phyloP scores from a whole-genome alignment of 176 grass and related monocot genomes.

The Musa acuminata region DNA sequence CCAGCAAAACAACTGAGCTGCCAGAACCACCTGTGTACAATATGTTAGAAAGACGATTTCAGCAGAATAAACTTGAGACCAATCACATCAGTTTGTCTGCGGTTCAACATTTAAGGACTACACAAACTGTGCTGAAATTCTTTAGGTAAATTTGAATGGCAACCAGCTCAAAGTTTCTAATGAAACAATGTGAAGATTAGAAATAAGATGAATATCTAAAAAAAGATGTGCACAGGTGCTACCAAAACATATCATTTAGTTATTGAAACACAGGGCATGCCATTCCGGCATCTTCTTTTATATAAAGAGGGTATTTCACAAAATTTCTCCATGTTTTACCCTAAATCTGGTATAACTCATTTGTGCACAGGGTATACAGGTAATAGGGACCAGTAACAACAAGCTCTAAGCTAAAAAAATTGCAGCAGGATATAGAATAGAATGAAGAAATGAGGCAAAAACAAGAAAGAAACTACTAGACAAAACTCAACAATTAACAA shows the following conservation, averaged over 20 bases:
- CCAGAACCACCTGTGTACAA: conserved; percentile 53
- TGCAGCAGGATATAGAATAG: not conserved
- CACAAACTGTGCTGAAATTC: no score
- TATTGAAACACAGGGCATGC: no score
- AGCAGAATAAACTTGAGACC: not conserved
- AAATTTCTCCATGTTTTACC: not conserved
- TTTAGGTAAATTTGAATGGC: no score
- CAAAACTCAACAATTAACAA: not conserved
- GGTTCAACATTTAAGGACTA: not conserved
- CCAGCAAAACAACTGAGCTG: conserved; percentile 62
- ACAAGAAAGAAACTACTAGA: not conserved
- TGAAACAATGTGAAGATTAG: no score
- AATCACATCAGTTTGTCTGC: not conserved
- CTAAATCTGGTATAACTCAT: not conserved
- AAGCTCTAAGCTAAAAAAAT: not conserved
- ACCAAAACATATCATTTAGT: no score
- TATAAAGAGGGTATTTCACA: not conserved
- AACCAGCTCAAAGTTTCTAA: no score
- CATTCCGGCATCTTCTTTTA: no score
- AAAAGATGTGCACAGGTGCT: no score
- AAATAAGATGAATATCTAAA: no score
- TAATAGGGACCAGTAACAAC: not conserved
- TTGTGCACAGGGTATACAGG: not conserved
- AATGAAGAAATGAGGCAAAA: not conserved
- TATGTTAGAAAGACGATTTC: not conserved